Percentiles rank a stretch among this genome's conserved stretches.
These are phyloP conservation scores for Chamaecyparis obtusa DNA, from an alignment of 75 land plant species.

Conservation along the genomic window DNA sequence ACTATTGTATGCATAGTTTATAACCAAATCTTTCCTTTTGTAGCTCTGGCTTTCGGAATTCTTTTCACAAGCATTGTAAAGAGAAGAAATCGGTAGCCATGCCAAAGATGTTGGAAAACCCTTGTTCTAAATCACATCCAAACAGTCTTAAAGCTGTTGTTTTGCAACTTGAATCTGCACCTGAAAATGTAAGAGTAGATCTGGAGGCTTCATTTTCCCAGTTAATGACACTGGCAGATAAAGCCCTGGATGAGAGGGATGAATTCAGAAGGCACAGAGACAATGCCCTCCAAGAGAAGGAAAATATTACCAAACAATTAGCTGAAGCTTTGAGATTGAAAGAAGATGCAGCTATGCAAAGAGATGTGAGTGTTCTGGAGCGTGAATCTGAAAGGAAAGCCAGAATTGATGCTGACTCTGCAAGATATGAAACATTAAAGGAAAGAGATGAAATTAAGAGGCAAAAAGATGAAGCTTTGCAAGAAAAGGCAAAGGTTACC, in stretches of 20 bases:
- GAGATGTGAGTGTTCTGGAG: neutral
- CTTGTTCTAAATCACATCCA: constrained; percentile 2
- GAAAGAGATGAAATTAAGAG: too few species aligned
- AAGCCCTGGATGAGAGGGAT: constrained; percentile 64
- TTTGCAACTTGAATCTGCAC: constrained; percentile 63
- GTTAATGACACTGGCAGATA: constrained; percentile 53
- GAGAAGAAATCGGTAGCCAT: constrained; percentile 15
- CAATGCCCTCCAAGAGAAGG: constrained; percentile 23
- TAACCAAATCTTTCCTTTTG: neutral
- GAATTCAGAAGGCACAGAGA: constrained; percentile 41
- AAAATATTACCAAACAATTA: neutral
- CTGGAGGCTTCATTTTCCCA: constrained; percentile 40
- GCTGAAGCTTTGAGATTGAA: constrained; percentile 4
- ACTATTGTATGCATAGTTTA: neutral
- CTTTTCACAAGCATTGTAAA: neutral
- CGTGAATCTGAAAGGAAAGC: neutral
- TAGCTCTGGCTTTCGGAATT: neutral
- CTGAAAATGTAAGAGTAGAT: constrained; percentile 47
- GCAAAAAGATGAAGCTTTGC: neutral
- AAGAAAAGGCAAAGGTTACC: neutral
- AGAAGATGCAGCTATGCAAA: neutral
- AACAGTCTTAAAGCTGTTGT: constrained; percentile 33
- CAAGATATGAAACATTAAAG: too few species aligned
- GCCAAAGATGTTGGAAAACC: neutral
- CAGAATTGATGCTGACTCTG: neutral